These are phyloP conservation scores for Aspergillus pseudonomiae DNA, from an alignment of 2,329 filamentous ascomycete species.

Conservation along the genomic window DNA sequence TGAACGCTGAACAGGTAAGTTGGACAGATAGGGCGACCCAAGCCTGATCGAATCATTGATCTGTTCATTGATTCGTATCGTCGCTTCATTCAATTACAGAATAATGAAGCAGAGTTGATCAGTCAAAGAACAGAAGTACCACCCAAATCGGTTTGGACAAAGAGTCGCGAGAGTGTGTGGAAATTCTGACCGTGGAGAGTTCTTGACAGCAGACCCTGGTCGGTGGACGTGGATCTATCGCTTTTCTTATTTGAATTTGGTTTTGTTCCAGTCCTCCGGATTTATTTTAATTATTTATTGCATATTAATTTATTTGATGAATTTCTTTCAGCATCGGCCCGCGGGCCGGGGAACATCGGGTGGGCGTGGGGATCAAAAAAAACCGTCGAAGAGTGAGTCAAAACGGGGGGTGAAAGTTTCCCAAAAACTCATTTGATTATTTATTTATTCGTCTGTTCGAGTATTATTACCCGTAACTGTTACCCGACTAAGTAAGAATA, in stretches of 20 bases:
- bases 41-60: conserved; percentile 9
- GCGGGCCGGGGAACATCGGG: conserved; percentile 29
- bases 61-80: not conserved
- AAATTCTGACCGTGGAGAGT: conserved; percentile 1
- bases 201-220: conserved; percentile 16
- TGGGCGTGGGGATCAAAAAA: conserved; percentile 21
- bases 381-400: conserved; percentile 19
- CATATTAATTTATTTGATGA: conserved; percentile 1
- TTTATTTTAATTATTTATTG: too few relatives aligned
- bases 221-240: conserved; percentile 21
- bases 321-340: conserved; percentile 14
- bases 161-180: not conserved
- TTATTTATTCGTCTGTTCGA: not conserved
- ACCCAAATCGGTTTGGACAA: not conserved
- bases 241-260: conserved; percentile 11
- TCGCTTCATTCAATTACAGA: not conserved
- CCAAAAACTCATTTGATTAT: not conserved
- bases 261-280: not conserved
- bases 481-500: conserved; percentile 4
- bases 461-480: conserved; percentile 2
- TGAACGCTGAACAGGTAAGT: not conserved
- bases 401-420: not conserved
- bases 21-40: conserved; percentile 4
- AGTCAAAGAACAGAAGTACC: conserved; percentile 9
- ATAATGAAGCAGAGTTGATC: conserved; percentile 7